Evolutionary conservation across 2,329 filamentous ascomycete genomes (phyloP), one percentile per base, ranked within the genome.

Genomic region (Phyllosticta ampelicida): DNA sequence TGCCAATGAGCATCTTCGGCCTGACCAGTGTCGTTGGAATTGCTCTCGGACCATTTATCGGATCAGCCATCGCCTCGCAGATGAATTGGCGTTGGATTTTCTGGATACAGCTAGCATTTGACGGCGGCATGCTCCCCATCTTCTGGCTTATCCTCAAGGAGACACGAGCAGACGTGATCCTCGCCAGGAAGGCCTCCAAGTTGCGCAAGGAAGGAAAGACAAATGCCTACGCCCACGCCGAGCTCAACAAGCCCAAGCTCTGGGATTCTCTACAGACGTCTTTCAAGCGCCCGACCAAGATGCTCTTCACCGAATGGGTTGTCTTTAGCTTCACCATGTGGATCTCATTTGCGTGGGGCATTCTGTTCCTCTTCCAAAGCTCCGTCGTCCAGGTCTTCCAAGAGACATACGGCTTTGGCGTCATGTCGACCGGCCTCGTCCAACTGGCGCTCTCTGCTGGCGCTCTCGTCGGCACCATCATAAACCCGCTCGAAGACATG

Each of bases 301-400:
- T 77, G 71, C 67, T 74, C 0, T 53, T 73, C 19, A 75, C 73
- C 2, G 73, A 76, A 28, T 74, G 73, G 0, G 71, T 77, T 0
- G 70, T 76, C 5, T 71, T 63, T 2, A 75, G 71, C 55, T 74
- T 77, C 64, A 75, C 73, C 0, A 63, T 76, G 0, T 76, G 73
- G 74, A 72, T 75, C 50, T 69, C 66, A 28, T 77, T 76, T 59
- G 73, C 74, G 0, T 75, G 73, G 72, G 73, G 73, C 1, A 75
- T 75, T 21, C 62, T 76, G 0, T 76, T 72, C 60, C 65, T 75
- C 0, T 75, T 75, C 66, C 75, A 75, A 61, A 68, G 65, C 26
- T 71, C 67, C 9, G 71, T 76, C 1, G 68, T 70, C 0, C 72
- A 75, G 56, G 74, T 72, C 0, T 76, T 73, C 61, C 66, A 64